Evolutionary conservation across 2,329 filamentous ascomycete species (phyloP).

Genomic region (Bipolaris oryzae): DNA sequence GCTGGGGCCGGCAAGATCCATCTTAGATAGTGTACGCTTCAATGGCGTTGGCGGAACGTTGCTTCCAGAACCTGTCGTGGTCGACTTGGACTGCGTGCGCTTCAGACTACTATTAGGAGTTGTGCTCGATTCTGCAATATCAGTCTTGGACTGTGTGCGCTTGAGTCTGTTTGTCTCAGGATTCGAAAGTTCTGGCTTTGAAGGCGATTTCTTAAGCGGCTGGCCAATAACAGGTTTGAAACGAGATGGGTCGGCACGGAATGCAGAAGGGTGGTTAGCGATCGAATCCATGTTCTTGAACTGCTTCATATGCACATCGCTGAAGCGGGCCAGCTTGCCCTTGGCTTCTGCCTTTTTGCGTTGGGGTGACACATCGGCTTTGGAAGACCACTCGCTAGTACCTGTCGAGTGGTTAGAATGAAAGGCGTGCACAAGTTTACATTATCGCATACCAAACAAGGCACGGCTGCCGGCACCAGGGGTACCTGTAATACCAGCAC

Average conservation of each 20-base stretch:
- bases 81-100: conserved; percentile 62
- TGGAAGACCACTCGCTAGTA: conserved; percentile 42
- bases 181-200: conserved; percentile 57
- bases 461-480: conserved; percentile 50
- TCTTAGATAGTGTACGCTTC: conserved; percentile 63
- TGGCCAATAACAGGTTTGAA: conserved; percentile 54
- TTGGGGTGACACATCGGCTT: conserved; percentile 51
- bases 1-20: conserved; percentile 61
- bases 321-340: conserved; percentile 79
- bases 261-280: conserved; percentile 80
- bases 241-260: conserved; percentile 64
- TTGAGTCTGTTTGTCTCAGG: conserved; percentile 54
- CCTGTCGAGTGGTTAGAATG: conserved; percentile 7
- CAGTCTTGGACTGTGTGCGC: conserved; percentile 64
- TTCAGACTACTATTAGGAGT: conserved; percentile 55
- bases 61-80: conserved; percentile 64
- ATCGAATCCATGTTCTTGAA: conserved; percentile 99
- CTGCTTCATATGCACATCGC: conserved; percentile 81
- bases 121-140: conserved; percentile 64
- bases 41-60: conserved; percentile 52
- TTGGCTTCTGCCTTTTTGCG: conserved; percentile 82
- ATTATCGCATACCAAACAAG: conserved; percentile 32
- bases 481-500: conserved; percentile 68
- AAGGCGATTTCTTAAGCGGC: conserved; percentile 40
- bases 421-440: not conserved